phyloP scores from a whole-genome alignment of 805 yeast genomes.

The Ogataea angusta region DNA sequence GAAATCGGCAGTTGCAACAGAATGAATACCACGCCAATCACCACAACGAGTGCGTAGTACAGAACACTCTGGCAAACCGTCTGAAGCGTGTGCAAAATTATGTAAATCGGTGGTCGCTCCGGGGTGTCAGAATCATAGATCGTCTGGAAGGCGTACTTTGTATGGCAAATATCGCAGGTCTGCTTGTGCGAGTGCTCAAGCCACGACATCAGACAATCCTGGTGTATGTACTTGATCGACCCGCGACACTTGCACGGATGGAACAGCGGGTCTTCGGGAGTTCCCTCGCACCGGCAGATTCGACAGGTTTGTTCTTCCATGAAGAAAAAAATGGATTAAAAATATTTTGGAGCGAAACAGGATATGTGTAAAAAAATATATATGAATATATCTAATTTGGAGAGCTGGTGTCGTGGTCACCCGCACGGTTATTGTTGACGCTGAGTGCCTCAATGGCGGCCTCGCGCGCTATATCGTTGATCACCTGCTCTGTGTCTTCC shows the following conservation, averaged over 20 bases:
- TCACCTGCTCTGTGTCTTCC: conserved; percentile 17
- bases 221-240: conserved; percentile 88
- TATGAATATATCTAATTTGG: neutral
- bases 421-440: conserved; percentile 1
- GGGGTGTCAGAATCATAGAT: conserved; percentile 46
- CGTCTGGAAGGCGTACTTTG: conserved; percentile 53
- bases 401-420: no score
- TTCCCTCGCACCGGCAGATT: conserved; percentile 91
- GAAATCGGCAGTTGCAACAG: conserved; percentile 54
- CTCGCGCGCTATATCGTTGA: conserved; percentile 21
- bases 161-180: conserved; percentile 85
- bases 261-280: conserved; percentile 70
- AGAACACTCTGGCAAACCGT: conserved; percentile 15
- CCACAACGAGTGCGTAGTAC: conserved; percentile 23
- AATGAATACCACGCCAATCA: conserved; percentile 41
- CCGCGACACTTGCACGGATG: conserved; percentile 96
- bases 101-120: conserved; percentile 48
- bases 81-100: conserved; percentile 40
- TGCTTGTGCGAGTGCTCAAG: conserved; percentile 61
- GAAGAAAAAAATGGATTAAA: conserved; percentile 1
- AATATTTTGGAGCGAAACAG: neutral
- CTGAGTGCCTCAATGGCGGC: conserved; percentile 20
- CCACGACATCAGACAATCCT: conserved; percentile 90
- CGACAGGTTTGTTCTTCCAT: conserved; percentile 65
- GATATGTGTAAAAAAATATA: neutral